These are phyloP conservation scores for Tuber microsphaerosporum DNA, from an alignment of 495 filamentous ascomycete species.

Conservation along the genomic window DNA sequence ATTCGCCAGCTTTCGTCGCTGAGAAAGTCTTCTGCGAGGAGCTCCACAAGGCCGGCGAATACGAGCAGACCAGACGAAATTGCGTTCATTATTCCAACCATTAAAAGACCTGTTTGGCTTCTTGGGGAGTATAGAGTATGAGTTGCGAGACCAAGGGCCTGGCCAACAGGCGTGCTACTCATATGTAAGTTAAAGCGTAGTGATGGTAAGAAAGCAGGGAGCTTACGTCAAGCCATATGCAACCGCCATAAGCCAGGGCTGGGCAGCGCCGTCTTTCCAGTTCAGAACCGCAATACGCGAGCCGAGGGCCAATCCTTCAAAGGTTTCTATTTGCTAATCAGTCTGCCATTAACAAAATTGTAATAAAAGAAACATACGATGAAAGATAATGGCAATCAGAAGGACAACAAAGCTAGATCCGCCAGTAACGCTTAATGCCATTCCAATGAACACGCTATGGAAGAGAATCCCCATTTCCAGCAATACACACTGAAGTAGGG, in stretches of 20 bases:
- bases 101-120: slow-evolving; percentile 71
- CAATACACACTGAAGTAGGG: slow-evolving; percentile 69
- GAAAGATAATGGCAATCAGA: slow-evolving; percentile 72
- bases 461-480: slow-evolving; percentile 81
- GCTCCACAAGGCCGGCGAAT: slow-evolving; percentile 84
- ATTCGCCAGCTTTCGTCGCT: slow-evolving; percentile 75
- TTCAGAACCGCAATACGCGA: slow-evolving; percentile 62
- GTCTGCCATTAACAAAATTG: background rate
- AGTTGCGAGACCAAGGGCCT: slow-evolving; percentile 75
- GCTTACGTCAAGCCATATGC: slow-evolving; percentile 74
- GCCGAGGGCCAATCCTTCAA: slow-evolving; percentile 68
- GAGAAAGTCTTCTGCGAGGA: slow-evolving; percentile 90
- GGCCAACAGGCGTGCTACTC: slow-evolving; percentile 67
- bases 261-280: slow-evolving; percentile 48
- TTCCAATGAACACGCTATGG: slow-evolving; percentile 82
- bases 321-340: slow-evolving; percentile 45
- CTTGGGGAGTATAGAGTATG: slow-evolving; percentile 79
- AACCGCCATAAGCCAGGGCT: slow-evolving; percentile 89
- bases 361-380: slow-evolving; percentile 44
- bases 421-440: slow-evolving; percentile 76
- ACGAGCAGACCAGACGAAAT: slow-evolving; percentile 78
- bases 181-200: slow-evolving; percentile 1
- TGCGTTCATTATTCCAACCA: slow-evolving; percentile 90
- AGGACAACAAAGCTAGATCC: slow-evolving; percentile 73
- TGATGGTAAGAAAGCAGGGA: background rate